Evolutionary conservation across 1,284 basidiomycete species (phyloP), one percentile per base, ranked within the genome.

Genomic region (Tilletiaria anomala): DNA sequence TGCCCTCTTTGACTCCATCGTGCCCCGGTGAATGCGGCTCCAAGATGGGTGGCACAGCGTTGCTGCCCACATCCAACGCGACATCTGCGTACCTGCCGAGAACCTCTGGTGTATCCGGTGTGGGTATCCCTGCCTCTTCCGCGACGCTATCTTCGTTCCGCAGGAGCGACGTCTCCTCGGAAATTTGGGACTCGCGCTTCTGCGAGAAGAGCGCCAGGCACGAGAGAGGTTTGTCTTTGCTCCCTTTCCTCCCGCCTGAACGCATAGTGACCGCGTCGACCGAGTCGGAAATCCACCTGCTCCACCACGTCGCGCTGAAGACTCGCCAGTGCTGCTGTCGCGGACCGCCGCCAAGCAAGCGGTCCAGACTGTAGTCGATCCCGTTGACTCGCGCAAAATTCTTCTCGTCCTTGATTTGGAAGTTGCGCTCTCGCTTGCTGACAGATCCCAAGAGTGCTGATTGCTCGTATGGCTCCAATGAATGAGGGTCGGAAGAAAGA

Each of bases 351-450:
- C 58, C 54, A 14, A 61, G 38, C 29, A 97, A 79, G 53, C 86
- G 76, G 42, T 82, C 79, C 11, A 99, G 76, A 35, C 79, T 84
- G 71, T 99, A 97, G 52, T 86, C 80, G 58, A 99, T 96, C 31
- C 89, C 87, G 65, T 97, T 99, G 58, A 99, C 83, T 56, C 84
- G 80, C 2, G 91, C 91, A 61, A 99, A 99, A 53, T 88, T 79
- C 48, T 75, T 75, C 69, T 96, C 84, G 56, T 83, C 76, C 32
- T 85, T 78, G 19, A 76, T 66, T 20, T 73, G 72, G 71, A 37
- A 75, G 70, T 47, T 72, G 68, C 49, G 72, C 54, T 41, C 50
- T 32, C 50, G 47, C 3, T 45, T 40, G 17, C 32, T 23, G 39
- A 29, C 40, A 16, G 10, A 29, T 8, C 26, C n/a, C 10, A n/a